A percentile compares a stretch with the other conserved stretches of the same genome.
These are phyloP conservation scores for Rhodotorula paludigena DNA, from an alignment of 768 basidiomycete genomes.

Conservation along the genomic window DNA sequence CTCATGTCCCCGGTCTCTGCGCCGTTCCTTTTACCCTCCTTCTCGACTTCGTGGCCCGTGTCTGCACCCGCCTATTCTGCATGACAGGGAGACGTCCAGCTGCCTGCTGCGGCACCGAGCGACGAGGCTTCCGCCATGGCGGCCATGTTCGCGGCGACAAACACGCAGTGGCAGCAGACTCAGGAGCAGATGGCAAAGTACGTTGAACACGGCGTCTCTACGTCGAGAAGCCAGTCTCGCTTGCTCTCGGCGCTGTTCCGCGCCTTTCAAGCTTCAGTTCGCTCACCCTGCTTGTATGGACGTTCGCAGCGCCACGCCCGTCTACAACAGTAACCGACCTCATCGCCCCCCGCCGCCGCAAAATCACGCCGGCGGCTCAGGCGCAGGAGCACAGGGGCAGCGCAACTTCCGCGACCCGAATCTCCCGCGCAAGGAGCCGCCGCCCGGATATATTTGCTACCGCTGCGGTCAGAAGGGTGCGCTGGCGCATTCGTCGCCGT, in stretches of 20 bases:
- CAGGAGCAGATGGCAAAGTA: slow-evolving; percentile 99
- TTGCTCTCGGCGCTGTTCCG: too few relatives aligned
- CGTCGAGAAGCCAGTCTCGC: too few relatives aligned
- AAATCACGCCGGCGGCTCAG: not conserved
- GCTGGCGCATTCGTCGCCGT: slow-evolving; percentile 13
- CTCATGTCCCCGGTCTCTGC: not conserved
- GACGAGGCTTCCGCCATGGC: slow-evolving; percentile 94
- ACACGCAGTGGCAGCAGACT: slow-evolving; percentile 94
- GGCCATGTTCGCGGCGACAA: slow-evolving; percentile 95
- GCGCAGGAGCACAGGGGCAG: slow-evolving; percentile 54
- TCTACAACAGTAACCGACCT: slow-evolving; percentile 47
- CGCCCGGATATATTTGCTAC: slow-evolving; percentile 95
- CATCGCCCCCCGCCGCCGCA: not conserved
- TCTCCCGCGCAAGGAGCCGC: slow-evolving; percentile 65
- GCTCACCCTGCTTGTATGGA: slow-evolving; percentile 48
- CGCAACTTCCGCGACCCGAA: slow-evolving; percentile 50
- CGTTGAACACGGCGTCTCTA: too few relatives aligned
- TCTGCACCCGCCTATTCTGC: not conserved
- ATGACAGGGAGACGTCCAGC: slow-evolving; percentile 9
- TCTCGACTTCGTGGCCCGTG: not conserved
- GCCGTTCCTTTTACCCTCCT: not conserved
- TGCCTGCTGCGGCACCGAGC: slow-evolving; percentile 49
- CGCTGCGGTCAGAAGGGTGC: slow-evolving; percentile 93
- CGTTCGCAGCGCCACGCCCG: slow-evolving; percentile 52
- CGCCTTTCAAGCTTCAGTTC: too few relatives aligned